These are phyloP conservation scores for Aureobasidium sp. DNA, from an alignment of 2,329 filamentous ascomycete genomes.

Conservation along the genomic window DNA sequence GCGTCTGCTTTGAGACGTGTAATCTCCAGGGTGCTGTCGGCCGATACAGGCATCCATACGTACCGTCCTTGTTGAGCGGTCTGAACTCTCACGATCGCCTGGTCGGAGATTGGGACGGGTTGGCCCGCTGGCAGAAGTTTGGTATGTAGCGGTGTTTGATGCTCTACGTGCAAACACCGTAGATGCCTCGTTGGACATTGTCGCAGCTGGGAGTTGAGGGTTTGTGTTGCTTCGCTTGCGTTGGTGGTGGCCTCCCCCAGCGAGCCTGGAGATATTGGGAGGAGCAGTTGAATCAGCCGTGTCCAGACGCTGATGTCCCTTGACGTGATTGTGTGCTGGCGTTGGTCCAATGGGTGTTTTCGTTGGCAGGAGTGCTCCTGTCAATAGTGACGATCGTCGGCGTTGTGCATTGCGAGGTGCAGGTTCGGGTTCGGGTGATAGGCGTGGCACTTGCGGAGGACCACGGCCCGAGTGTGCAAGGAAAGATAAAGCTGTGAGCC, in stretches of 20 bases:
- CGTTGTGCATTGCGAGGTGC: constrained; percentile 21
- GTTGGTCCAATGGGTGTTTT: constrained; percentile 9
- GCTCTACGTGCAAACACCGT: constrained; percentile 1
- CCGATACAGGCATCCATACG: constrained; percentile 83
- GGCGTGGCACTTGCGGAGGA: constrained; percentile 45
- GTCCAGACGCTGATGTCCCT: constrained; percentile 26
- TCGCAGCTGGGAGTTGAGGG: constrained; percentile 52
- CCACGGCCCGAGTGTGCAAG: constrained; percentile 81
- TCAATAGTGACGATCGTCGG: constrained; percentile 23
- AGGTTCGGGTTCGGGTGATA: constrained; percentile 26
- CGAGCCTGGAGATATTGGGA: constrained; percentile 64
- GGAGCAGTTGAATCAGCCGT: constrained; percentile 59
- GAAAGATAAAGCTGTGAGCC: constrained; percentile 92
- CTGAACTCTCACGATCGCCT: constrained; percentile 26
- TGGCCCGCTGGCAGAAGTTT: constrained; percentile 73
- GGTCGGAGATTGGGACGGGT: constrained; percentile 34
- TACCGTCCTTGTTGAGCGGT: constrained; percentile 61
- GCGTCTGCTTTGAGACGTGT: background rate
- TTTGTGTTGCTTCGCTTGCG: constrained; percentile 88
- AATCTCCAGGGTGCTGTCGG: background rate
- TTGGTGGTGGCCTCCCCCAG: constrained; percentile 53
- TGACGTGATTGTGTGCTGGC: constrained; percentile 20
- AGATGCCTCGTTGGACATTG: constrained; percentile 43
- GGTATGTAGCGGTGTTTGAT: background rate
- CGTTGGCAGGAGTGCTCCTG: constrained; percentile 28